phyloP scores from a whole-genome alignment of 495 filamentous ascomycete species.

The Arthonia radiata region DNA sequence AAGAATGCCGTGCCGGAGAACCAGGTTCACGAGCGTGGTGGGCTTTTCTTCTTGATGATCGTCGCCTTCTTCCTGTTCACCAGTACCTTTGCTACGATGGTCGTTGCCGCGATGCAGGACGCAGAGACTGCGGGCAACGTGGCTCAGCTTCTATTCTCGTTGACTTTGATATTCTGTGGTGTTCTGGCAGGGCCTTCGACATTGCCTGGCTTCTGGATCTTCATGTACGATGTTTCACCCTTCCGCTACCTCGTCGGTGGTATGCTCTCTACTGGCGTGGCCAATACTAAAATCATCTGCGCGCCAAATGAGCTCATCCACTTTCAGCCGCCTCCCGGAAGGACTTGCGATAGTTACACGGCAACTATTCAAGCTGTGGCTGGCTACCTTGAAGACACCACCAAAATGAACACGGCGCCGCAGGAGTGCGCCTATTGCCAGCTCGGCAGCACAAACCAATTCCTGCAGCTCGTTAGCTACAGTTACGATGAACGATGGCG shows the following conservation, averaged over 20 bases:
- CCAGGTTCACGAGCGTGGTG: slow-evolving; percentile 30
- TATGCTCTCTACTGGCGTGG: slow-evolving; percentile 35
- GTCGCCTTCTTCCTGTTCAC: slow-evolving; percentile 25
- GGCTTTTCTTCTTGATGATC: slow-evolving; percentile 37
- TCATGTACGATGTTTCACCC: slow-evolving; percentile 56
- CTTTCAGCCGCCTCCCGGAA: slow-evolving; percentile 24
- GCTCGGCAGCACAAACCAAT: slow-evolving; percentile 33
- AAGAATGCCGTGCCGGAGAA: slow-evolving; percentile 36
- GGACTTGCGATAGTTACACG: slow-evolving; percentile 36
- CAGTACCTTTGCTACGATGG: slow-evolving; percentile 38
- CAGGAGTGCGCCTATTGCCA: slow-evolving; percentile 36
- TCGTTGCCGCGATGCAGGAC: slow-evolving; percentile 40
- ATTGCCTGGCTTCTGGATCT: slow-evolving; percentile 58
- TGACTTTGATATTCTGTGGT: slow-evolving; percentile 49
- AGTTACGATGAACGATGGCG: slow-evolving; percentile 36
- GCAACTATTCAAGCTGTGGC: slow-evolving; percentile 17
- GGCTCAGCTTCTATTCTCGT: slow-evolving; percentile 38
- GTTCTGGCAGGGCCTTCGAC: slow-evolving; percentile 37
- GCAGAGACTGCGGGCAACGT: slow-evolving; percentile 41
- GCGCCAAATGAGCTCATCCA: slow-evolving; percentile 31
- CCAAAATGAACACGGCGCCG: slow-evolving; percentile 26
- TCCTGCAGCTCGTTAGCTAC: slow-evolving; percentile 24
- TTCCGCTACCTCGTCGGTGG: slow-evolving; percentile 45
- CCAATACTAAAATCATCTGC: slow-evolving; percentile 33
- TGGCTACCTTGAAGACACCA: too few species aligned